phyloP scores from a whole-genome alignment of 345 rosid species.

The Citrus trifoliata region DNA sequence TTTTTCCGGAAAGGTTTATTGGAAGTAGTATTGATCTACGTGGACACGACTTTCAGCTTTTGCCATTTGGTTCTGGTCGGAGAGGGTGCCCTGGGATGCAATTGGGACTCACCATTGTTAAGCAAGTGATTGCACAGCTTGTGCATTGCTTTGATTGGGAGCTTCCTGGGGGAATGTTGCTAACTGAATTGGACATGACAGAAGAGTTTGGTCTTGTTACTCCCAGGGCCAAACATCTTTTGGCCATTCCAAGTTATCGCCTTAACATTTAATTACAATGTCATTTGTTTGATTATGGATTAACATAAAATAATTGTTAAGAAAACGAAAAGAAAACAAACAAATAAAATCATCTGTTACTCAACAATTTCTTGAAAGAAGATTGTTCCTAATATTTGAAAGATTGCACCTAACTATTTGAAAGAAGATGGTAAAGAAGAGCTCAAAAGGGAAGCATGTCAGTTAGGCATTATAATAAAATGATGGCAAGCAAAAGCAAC shows the following conservation, averaged over 20 bases:
- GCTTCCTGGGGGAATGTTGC: slow-evolving; percentile 25
- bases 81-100: slow-evolving; percentile 21
- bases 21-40: neutral
- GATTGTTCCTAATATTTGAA: too few species aligned
- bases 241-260: slow-evolving; percentile 10
- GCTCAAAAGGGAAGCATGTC: too few species aligned
- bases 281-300: too few species aligned
- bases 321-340: too few species aligned
- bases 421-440: too few species aligned
- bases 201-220: slow-evolving; percentile 34
- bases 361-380: too few species aligned
- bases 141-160: slow-evolving; percentile 56
- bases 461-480: too few species aligned
- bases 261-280: neutral
- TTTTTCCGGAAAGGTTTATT: slow-evolving; percentile 26
- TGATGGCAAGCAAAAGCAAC: too few species aligned
- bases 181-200: slow-evolving; percentile 34
- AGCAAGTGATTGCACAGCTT: slow-evolving; percentile 35
- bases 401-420: too few species aligned
- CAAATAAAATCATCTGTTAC: too few species aligned
- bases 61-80: neutral
- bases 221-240: slow-evolving; percentile 26
- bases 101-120: slow-evolving; percentile 31
- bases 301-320: too few species aligned
- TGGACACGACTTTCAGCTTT: neutral